Base-by-base conservation (phyloP, 2,329 filamentous ascomycete species). In the Fusarium devonianum region DNA sequence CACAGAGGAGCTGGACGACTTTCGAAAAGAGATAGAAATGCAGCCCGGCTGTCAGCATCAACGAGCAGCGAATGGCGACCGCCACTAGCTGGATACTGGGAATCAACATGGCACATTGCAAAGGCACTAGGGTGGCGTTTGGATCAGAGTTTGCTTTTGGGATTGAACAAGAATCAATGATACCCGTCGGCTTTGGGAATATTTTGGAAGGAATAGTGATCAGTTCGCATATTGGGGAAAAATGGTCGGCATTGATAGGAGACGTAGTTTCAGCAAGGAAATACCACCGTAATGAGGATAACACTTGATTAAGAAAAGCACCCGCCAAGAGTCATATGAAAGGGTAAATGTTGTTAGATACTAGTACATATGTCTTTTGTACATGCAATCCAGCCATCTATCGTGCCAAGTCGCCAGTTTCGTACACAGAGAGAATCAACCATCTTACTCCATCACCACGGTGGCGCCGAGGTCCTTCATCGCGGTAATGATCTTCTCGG, bases 401-500 rank as follows among this genome's bases (percentile, higher is more conserved):
- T 69, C 65, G 62, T 69, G 61, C 63, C 61, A 66, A 62, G 39
- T 59, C 59, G 60, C 59, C 52, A 43, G 36, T 55, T 56, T 61
- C 49, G 36, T 54, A 29, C 37, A 48, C 33, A 39, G 38, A 49
- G 43, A n/a, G n/a, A n/a, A n/a, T n/a, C 38, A 47, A 35, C 26
- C 36, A 44, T 37, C 67, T 78, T 90, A 97, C 74, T 99, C 94
- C 90, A 99, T 94, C 59, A 83, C 78, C 54, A 90, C 93, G 60
- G 89, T 91, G 59, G 88, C 94, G 61, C 94, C 94, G 55, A 99
- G 79, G 63, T 84, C 92, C 85, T 97, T 97, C 80, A 99, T 83
- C 30, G 90, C 86, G 74, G 90, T 90, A 51, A 99, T 85, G 69
- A 99, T 97, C 87, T 99, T 99, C 83, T 97, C 93, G 7, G 91